Percentiles rank a stretch among this genome's conserved stretches.
These are phyloP conservation scores for Zizania palustris DNA, from an alignment of 202 grass and related monocot species.

Conservation along the genomic window DNA sequence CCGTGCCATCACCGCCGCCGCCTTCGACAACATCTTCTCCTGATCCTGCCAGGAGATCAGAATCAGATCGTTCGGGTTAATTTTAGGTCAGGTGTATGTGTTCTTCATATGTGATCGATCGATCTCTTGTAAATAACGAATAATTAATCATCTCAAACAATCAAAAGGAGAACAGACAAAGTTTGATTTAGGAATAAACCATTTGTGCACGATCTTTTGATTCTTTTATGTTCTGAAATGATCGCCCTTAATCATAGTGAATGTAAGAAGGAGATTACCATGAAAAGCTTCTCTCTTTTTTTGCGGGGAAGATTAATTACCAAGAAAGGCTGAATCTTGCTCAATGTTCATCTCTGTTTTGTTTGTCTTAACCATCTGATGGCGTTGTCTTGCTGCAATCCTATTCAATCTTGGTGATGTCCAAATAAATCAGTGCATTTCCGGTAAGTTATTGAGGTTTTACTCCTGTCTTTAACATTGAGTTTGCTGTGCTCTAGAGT, in stretches of 20 bases:
- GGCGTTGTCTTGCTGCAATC: too few species aligned
- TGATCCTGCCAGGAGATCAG: constrained; percentile 2
- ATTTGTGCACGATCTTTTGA: background rate
- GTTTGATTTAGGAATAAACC: background rate
- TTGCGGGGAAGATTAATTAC: too few species aligned
- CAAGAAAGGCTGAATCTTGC: background rate
- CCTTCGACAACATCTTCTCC: constrained; percentile 83
- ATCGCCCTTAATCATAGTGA: background rate
- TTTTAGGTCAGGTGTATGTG: background rate
- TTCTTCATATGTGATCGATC: background rate
- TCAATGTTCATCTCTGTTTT: background rate
- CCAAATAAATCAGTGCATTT: too few species aligned
- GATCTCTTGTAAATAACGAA: background rate
- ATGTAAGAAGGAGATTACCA: background rate
- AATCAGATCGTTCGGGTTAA: background rate
- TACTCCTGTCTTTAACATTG: too few species aligned
- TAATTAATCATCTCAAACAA: background rate
- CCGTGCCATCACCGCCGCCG: constrained; percentile 75
- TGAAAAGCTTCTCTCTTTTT: too few species aligned
- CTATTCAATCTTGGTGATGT: too few species aligned
- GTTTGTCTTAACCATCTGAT: background rate
- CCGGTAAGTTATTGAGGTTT: background rate
- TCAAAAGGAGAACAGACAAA: background rate
- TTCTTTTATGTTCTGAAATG: background rate
- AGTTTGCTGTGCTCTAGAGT: too few species aligned